phyloP scores from a whole-genome alignment of 148 eudicot genomes.

The Vaccinium darrowii region DNA sequence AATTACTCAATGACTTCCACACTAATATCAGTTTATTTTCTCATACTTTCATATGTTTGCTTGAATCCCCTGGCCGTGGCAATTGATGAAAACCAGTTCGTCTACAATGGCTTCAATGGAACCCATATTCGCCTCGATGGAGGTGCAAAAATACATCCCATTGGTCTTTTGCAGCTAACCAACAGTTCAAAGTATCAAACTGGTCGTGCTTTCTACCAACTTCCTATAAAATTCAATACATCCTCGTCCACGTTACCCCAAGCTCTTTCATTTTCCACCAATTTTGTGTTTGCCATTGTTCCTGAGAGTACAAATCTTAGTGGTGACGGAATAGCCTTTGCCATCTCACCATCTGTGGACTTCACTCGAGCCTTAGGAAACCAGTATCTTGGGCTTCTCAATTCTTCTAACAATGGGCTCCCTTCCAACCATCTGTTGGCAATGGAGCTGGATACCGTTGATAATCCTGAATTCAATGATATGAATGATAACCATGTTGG shows the following conservation, averaged over 20 bases:
- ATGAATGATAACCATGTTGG: not conserved
- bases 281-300: conserved; percentile 21
- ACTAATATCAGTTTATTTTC: conserved; percentile 26
- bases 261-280: conserved; percentile 4
- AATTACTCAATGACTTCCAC: conserved; percentile 17
- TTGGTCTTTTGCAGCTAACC: conserved; percentile 9
- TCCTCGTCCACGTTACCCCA: not conserved
- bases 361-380: conserved; percentile 8
- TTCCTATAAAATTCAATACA: conserved; percentile 7
- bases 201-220: conserved; percentile 26
- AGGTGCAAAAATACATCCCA: no score
- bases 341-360: conserved; percentile 23
- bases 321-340: conserved; percentile 24
- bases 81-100: no score
- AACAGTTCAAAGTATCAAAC: conserved; percentile 14
- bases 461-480: conserved; percentile 20
- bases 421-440: conserved; percentile 28
- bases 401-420: not conserved
- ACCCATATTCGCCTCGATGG: no score
- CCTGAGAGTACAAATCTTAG: conserved; percentile 14
- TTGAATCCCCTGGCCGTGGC: no score
- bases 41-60: conserved; percentile 9
- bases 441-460: conserved; percentile 31
- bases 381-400: conserved; percentile 26
- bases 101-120: no score